phyloP scores from a whole-genome alignment of 2,329 filamentous ascomycete genomes.

The Didymella pinodella region DNA sequence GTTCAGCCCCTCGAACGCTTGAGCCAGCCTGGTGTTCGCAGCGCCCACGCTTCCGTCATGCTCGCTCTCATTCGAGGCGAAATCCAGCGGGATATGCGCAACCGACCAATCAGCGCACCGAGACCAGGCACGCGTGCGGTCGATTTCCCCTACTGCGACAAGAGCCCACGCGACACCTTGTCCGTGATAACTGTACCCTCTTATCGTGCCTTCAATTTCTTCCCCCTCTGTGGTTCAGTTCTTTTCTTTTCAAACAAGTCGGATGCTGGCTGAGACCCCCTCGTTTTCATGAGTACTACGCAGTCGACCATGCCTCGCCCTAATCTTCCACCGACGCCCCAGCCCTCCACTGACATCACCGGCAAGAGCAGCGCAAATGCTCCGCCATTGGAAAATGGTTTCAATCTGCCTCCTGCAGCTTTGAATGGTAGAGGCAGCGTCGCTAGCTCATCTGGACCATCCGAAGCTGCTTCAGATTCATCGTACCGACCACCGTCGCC shows the following conservation, averaged over 20 bases:
- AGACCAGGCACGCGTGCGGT: slow-evolving; percentile 28
- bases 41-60: slow-evolving; percentile 37
- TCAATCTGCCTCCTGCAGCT: slow-evolving; percentile 80
- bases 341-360: slow-evolving; percentile 80
- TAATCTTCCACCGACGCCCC: slow-evolving; percentile 75
- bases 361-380: slow-evolving; percentile 72
- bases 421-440: slow-evolving; percentile 59
- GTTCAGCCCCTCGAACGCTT: slow-evolving; percentile 27
- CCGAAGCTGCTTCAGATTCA: slow-evolving; percentile 59
- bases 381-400: slow-evolving; percentile 69
- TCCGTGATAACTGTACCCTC: slow-evolving; percentile 31
- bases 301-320: slow-evolving; percentile 66
- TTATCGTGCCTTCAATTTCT: slow-evolving; percentile 18
- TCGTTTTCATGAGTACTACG: slow-evolving; percentile 28
- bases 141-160: slow-evolving; percentile 31
- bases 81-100: slow-evolving; percentile 18
- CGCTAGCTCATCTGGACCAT: slow-evolving; percentile 56
- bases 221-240: slow-evolving; percentile 21
- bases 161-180: slow-evolving; percentile 43
- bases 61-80: slow-evolving; percentile 39
- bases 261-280: slow-evolving; percentile 16
- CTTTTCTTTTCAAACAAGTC: slow-evolving; percentile 14
- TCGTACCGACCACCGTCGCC: slow-evolving; percentile 60
- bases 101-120: slow-evolving; percentile 33
- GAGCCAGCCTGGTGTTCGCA: slow-evolving; percentile 25